Base-by-base conservation (phyloP, 2,329 filamentous ascomycete genomes). In the Aaosphaeria pasadenensis region DNA sequence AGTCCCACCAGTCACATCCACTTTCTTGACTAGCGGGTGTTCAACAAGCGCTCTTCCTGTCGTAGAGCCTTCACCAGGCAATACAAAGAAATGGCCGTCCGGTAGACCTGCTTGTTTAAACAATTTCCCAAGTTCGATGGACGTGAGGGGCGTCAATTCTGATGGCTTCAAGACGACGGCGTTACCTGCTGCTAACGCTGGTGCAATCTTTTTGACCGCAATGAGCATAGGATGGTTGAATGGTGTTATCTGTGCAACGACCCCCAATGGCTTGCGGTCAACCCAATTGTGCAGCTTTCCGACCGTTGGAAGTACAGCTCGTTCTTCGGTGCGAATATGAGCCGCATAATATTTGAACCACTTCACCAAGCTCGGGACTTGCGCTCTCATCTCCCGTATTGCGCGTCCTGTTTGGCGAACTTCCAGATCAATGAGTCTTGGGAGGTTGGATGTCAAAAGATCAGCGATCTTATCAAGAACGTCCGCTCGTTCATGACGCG, bases 321-420 rank as follows among this genome's bases (percentile, higher is more conserved):
- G 78, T 67, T 88, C 83, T 59, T 87, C 83, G 1, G 81, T 84
- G n/a, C 86, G 80, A 31, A 87, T 76, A 1, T 88, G 62, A 0
- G 84, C 76, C 1, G 85, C 84, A 59, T 86, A 89, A 71, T 89
- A 89, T 50, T 80, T 82, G 69, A 89, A 83, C 86, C 86, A 89
- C 39, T 82, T 80, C 1, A 83, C 77, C 0, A 89, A 74, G 0
- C 80, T 82, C 0, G 82, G 81, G 5, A 86, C 80, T 62, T 89
- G 86, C 1, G 85, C 84, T 43, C 77, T 76, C 84, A 89, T 87
- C 64, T 89, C 86, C 29, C 85, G 81, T 30, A 86, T 73, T 0
- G 82, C 81, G 0, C 86, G 81, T 3, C 86, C 86, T 0, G 86
- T 89, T 65, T 89, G 86, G 32, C 67, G 72, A 6, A 86, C 83